These are phyloP conservation scores for Pulveroboletus sp. DNA, from an alignment of 768 basidiomycete species.

Conservation along the genomic window DNA sequence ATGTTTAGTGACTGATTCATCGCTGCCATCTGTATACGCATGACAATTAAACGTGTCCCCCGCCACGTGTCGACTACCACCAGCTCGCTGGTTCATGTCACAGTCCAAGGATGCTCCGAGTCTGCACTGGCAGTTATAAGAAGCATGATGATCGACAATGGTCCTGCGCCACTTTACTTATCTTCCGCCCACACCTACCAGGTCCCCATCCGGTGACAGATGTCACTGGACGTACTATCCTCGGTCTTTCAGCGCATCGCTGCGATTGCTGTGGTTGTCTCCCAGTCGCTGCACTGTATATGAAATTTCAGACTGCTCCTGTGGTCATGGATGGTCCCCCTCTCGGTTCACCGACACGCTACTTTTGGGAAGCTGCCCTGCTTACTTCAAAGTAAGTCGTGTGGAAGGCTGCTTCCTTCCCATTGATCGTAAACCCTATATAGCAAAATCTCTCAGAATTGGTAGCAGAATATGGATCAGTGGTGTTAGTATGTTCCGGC, in stretches of 20 bases:
- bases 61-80: neutral
- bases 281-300: neutral
- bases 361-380: slow-evolving; percentile 16
- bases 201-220: neutral
- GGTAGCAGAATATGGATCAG: slow-evolving; percentile 1
- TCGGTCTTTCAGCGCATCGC: neutral
- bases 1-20: neutral
- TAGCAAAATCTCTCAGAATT: slow-evolving; percentile 3
- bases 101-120: neutral
- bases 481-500: slow-evolving; percentile 27
- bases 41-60: neutral
- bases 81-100: neutral
- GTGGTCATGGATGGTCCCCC: neutral
- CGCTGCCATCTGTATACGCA: neutral
- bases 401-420: neutral
- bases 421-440: neutral
- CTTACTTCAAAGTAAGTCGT: slow-evolving; percentile 7
- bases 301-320: neutral
- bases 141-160: neutral
- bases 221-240: neutral
- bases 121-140: slow-evolving; percentile 3
- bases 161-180: neutral
- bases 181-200: neutral
- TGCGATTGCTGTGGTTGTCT: neutral
- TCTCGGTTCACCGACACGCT: slow-evolving; percentile 16